phyloP scores from a whole-genome alignment of 768 basidiomycete genomes.

The Russula compacta region DNA sequence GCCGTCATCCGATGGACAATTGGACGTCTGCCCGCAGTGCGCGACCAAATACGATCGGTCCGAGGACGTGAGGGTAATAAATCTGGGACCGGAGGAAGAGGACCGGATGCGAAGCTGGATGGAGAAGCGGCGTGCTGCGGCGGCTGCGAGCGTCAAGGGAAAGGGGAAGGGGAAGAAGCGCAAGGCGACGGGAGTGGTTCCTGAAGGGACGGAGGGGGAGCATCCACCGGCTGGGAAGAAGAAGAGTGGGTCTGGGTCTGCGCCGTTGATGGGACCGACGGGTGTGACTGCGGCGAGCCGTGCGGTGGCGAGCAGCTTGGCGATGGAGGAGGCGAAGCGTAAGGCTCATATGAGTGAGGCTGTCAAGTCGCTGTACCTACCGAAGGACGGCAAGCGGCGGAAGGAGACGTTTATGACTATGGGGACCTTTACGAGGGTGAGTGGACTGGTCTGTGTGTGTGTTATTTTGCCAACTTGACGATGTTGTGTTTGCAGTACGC shows the following conservation, averaged over 20 bases:
- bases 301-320: slow-evolving; percentile 62
- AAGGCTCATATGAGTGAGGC: slow-evolving; percentile 80
- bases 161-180: slow-evolving; percentile 54
- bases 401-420: slow-evolving; percentile 91
- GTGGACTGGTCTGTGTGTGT: slow-evolving; percentile 25
- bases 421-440: slow-evolving; percentile 84
- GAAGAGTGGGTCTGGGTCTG: not conserved
- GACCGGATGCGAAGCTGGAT: slow-evolving; percentile 46
- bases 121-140: slow-evolving; percentile 51
- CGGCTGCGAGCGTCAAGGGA: slow-evolving; percentile 41
- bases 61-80: slow-evolving; percentile 53
- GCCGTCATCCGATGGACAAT: slow-evolving; percentile 22
- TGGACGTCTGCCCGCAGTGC: slow-evolving; percentile 72
- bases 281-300: slow-evolving; percentile 47
- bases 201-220: slow-evolving; percentile 28
- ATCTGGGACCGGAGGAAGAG: slow-evolving; percentile 62
- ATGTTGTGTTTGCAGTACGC: slow-evolving; percentile 23
- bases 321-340: slow-evolving; percentile 74
- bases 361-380: slow-evolving; percentile 69
- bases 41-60: slow-evolving; percentile 53
- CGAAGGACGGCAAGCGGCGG: slow-evolving; percentile 43
- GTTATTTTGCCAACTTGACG: not conserved
- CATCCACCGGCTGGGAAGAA: slow-evolving; percentile 24
- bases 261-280: slow-evolving; percentile 42
- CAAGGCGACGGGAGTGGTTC: slow-evolving; percentile 32